phyloP scores from a whole-genome alignment of 192 early-diverging fungal species.

The Coemansia sp. region DNA sequence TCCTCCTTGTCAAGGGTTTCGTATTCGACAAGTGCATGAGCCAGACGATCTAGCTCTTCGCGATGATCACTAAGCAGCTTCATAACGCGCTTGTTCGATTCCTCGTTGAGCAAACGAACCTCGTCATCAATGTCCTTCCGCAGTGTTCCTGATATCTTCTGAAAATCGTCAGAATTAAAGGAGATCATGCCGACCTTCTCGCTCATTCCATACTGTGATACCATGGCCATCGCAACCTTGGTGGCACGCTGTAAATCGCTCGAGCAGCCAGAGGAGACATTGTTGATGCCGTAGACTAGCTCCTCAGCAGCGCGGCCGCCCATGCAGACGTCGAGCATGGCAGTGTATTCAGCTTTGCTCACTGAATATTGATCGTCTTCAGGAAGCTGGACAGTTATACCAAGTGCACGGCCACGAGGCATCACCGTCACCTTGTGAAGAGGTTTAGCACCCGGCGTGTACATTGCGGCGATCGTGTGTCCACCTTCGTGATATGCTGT shows the following conservation, averaged over 20 bases:
- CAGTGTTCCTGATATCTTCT: conserved; percentile 67
- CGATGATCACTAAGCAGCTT: conserved; percentile 72
- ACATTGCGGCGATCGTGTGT: conserved; percentile 91
- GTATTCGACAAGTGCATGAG: conserved; percentile 89
- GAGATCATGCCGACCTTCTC: conserved; percentile 87
- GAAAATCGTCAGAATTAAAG: conserved; percentile 74
- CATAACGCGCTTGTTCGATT: conserved; percentile 68
- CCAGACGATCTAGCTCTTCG: conserved; percentile 87
- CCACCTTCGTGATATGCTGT: conserved; percentile 99
- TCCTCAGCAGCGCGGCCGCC: conserved; percentile 98
- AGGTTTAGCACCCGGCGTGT: conserved; percentile 93
- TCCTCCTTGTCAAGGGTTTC: conserved; percentile 93
- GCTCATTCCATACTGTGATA: conserved; percentile 90
- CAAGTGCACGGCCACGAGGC: conserved; percentile 81
- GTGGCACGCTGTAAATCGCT: conserved; percentile 93
- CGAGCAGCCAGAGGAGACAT: conserved; percentile 92
- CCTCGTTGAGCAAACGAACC: conserved; percentile 74
- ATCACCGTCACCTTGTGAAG: conserved; percentile 99
- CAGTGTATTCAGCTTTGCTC: conserved; percentile 81
- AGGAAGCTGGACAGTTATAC: conserved; percentile 89
- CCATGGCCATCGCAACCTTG: conserved; percentile 86
- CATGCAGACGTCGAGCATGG: conserved; percentile 94
- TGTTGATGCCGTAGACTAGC: conserved; percentile 90
- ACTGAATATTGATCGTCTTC: conserved; percentile 82
- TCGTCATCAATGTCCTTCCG: conserved; percentile 85